Evolutionary conservation across 2,329 filamentous ascomycete genomes (phyloP).

Genomic region (Fusarium sambucinum): DNA sequence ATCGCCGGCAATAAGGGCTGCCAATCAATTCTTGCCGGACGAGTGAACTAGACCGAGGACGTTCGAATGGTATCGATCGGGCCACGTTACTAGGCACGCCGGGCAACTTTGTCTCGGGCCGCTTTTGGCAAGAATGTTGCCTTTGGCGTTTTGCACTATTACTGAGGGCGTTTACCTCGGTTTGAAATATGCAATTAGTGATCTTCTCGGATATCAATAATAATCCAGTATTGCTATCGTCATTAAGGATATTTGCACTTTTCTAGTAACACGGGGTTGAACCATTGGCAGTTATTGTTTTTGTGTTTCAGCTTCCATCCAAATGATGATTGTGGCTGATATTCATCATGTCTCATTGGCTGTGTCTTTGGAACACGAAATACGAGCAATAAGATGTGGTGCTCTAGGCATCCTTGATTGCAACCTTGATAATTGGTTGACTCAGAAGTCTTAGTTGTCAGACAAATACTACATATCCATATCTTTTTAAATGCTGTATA

Average conservation of each 20-base stretch:
- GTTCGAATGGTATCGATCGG: background rate
- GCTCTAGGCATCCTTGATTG: conserved; percentile 20
- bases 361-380: conserved; percentile 18
- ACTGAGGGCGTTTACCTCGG: background rate
- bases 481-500: no score
- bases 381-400: conserved; percentile 20
- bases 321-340: conserved; percentile 21
- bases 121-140: background rate
- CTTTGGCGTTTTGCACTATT: background rate
- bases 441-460: background rate
- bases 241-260: background rate
- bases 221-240: no score
- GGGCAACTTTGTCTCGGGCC: background rate
- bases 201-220: background rate
- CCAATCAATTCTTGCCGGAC: no score
- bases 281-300: background rate
- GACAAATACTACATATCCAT: conserved; percentile 2
- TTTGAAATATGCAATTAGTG: background rate
- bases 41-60: background rate
- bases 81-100: background rate
- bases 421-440: background rate
- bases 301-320: background rate
- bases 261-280: background rate
- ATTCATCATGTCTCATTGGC: conserved; percentile 13
- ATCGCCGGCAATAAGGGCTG: background rate